These are phyloP conservation scores for Dactylis glomerata DNA, from an alignment of 176 grass and related monocot genomes.

Conservation along the genomic window DNA sequence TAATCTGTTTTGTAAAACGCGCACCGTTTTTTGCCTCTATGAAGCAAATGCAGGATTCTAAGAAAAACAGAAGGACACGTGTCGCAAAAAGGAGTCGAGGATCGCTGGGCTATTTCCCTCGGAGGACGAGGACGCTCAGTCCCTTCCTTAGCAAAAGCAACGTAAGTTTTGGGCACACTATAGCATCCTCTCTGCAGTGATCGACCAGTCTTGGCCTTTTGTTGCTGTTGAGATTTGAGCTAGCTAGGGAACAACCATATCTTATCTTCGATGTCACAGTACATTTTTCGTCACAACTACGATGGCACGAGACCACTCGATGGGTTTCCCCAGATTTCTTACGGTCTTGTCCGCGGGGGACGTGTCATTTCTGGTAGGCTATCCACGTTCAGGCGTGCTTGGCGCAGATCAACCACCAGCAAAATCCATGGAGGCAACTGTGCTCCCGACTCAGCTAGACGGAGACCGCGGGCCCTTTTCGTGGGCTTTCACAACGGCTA, in stretches of 20 bases:
- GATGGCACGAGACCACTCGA: neutral
- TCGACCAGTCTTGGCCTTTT: neutral
- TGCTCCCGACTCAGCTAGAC: neutral
- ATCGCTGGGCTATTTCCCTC: no score
- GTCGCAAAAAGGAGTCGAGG: no score
- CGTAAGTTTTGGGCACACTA: no score
- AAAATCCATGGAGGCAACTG: neutral
- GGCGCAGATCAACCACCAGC: neutral
- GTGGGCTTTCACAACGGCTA: neutral
- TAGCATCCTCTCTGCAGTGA: no score
- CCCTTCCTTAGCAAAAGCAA: no score
- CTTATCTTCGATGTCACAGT: neutral
- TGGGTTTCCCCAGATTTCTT: neutral
- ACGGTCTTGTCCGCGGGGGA: neutral
- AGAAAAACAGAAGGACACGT: no score
- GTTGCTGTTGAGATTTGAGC: neutral
- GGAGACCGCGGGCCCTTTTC: neutral
- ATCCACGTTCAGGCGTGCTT: neutral
- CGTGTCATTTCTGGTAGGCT: constrained; percentile 25
- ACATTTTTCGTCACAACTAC: neutral
- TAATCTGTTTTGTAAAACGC: no score
- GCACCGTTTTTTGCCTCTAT: no score
- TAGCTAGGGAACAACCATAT: neutral
- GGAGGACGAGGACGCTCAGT: no score
- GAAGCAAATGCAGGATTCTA: no score